Conservation (phyloP, 768 basidiomycete species). For the Lepiota venenata region DNA sequence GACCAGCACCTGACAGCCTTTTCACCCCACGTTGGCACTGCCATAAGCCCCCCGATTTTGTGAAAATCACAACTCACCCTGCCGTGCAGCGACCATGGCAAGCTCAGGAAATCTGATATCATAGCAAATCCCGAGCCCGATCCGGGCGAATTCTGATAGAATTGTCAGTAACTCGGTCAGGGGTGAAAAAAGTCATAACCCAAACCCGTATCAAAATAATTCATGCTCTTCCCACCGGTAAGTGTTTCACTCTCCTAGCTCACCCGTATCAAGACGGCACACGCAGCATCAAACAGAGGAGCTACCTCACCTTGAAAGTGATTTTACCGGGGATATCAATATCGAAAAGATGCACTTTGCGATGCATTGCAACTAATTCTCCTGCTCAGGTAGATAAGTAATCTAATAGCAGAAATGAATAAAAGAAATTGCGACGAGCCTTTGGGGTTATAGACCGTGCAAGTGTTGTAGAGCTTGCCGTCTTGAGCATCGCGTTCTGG, state of each 20-base stretch:
- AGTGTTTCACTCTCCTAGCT: constrained; percentile 83
- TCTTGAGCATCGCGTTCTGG: constrained; percentile 71
- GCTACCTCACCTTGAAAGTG: constrained; percentile 64
- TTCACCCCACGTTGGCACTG: not conserved
- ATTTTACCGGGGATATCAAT: constrained; percentile 95
- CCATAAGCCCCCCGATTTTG: not conserved
- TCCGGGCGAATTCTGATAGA: constrained; percentile 84
- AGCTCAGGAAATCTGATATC: constrained; percentile 95
- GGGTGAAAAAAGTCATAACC: not conserved
- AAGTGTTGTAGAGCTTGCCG: constrained; percentile 86
- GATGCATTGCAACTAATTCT: constrained; percentile 80
- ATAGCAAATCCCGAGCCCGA: constrained; percentile 96
- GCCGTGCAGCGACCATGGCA: constrained; percentile 84
- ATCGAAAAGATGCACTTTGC: constrained; percentile 96
- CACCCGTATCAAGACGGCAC: constrained; percentile 7
- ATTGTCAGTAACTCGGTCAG: not conserved
- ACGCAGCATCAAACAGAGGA: not conserved
- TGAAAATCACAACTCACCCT: constrained; percentile 45
- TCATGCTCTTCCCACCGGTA: constrained; percentile 69
- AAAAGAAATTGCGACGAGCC: constrained; percentile 35
- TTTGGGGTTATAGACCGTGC: constrained; percentile 84
- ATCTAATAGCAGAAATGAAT: constrained; percentile 6
- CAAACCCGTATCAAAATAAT: constrained; percentile 85
- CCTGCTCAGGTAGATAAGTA: constrained; percentile 39
- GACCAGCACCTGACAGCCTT: constrained; percentile 84